Percentiles rank a stretch among this genome's conserved stretches.
These are phyloP conservation scores for Colletotrichum ledebouriae DNA, from an alignment of 2,329 filamentous ascomycete genomes.

Conservation along the genomic window DNA sequence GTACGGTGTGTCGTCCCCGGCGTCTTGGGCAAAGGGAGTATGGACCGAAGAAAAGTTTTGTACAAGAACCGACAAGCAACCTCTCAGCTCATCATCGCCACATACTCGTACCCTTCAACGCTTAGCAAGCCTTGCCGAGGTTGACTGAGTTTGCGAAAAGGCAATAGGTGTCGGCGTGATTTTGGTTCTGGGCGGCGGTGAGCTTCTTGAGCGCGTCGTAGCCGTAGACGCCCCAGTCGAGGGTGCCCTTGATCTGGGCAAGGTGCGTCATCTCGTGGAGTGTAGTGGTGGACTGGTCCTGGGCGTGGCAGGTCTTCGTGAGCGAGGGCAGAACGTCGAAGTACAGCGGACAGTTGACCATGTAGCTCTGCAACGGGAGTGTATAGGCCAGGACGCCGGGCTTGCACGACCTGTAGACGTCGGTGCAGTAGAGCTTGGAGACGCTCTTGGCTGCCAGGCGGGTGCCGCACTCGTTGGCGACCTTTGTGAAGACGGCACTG, in stretches of 20 bases:
- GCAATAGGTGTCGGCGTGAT: slow-evolving; percentile 43
- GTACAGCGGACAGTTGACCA: slow-evolving; percentile 73
- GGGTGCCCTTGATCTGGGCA: slow-evolving; percentile 68
- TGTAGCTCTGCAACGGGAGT: slow-evolving; percentile 63
- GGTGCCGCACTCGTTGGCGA: slow-evolving; percentile 69
- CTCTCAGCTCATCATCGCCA: not conserved
- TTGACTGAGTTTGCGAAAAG: slow-evolving; percentile 43
- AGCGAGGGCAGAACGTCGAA: slow-evolving; percentile 67
- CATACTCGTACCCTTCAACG: not conserved
- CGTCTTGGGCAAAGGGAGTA: slow-evolving; percentile 4
- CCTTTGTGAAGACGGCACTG: slow-evolving; percentile 60
- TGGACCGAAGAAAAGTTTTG: not conserved
- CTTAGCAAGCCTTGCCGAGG: slow-evolving; percentile 26
- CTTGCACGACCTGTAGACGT: slow-evolving; percentile 66
- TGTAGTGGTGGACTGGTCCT: slow-evolving; percentile 69
- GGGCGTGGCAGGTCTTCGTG: slow-evolving; percentile 65
- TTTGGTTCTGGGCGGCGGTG: slow-evolving; percentile 33
- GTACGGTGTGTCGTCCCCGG: not conserved
- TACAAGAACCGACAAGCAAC: not conserved
- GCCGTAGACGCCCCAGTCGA: slow-evolving; percentile 43
- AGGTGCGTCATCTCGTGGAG: slow-evolving; percentile 77
- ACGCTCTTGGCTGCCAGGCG: slow-evolving; percentile 54
- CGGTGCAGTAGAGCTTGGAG: slow-evolving; percentile 70
- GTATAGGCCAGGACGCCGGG: slow-evolving; percentile 71
- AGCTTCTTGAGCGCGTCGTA: slow-evolving; percentile 39